Conservation (phyloP, 768 basidiomycete species). For the Lyophyllum decastes region DNA sequence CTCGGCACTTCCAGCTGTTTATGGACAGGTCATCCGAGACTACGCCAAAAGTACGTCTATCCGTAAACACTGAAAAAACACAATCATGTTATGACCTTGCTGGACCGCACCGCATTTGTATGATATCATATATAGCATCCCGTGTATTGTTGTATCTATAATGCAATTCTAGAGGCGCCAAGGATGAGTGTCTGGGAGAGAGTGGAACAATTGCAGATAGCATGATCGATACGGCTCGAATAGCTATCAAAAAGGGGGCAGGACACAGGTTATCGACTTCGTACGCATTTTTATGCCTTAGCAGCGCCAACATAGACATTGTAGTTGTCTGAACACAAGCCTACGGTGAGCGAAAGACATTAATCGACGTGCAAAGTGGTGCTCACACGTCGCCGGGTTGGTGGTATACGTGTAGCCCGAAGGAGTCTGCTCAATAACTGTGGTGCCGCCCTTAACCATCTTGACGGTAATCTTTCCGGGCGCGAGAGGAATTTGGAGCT, state of each 20-base stretch:
- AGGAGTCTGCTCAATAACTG: constrained; percentile 50
- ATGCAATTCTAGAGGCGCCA: background rate
- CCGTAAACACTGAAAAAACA: background rate
- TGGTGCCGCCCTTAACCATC: constrained; percentile 51
- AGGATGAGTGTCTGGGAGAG: background rate
- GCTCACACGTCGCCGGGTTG: constrained; percentile 36
- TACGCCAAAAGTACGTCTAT: constrained; percentile 10
- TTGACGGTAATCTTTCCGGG: constrained; percentile 59
- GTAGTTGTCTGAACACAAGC: constrained; percentile 50
- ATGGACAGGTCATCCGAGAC: constrained; percentile 26
- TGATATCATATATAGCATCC: background rate
- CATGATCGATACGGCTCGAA: too few relatives aligned
- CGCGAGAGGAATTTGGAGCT: constrained; percentile 58
- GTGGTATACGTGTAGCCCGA: constrained; percentile 41
- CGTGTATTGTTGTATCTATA: background rate
- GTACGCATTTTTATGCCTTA: constrained; percentile 25
- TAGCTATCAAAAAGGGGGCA: too few relatives aligned
- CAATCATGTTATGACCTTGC: background rate
- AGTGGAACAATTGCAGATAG: too few relatives aligned
- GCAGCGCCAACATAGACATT: constrained; percentile 62
- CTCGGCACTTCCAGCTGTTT: constrained; percentile 27
- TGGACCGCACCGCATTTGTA: background rate
- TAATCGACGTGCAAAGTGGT: background rate
- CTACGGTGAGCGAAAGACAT: background rate
- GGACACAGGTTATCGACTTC: too few relatives aligned